Base-by-base conservation (phyloP, 2,329 filamentous ascomycete species). In the Xylariaceae sp. region DNA sequence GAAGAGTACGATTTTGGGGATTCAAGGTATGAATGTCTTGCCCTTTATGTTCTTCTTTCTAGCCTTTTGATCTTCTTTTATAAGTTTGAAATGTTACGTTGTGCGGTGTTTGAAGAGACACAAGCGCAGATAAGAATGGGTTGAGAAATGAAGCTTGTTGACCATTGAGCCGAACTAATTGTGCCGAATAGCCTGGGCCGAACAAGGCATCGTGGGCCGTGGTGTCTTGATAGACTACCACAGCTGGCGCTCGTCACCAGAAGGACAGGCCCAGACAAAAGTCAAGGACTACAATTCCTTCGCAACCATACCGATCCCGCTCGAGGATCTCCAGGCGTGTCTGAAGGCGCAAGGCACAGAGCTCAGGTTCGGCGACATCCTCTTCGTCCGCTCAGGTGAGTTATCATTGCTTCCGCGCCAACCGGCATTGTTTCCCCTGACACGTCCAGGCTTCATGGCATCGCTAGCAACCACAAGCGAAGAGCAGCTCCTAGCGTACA, bases 201-300 rank as follows among this genome's bases (percentile, higher is more conserved):
- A 79, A 53, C 63, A 75, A 46, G 80, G 80, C 12, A 82, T 84
- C 49, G 78, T 80, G 1, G 80, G 80, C 6, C 70, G 80, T 0
- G 80, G 78, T 3, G 70, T 83, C 2, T 64, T 83, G 21, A 63
- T 83, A 30, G 80, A 83, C 62, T 77, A 78, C 57, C 74, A 77
- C 64, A 64, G 67, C 58, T 80, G 76, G 76, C 68, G 73, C 6
- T 61, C 44, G 8, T 54, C 58, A 5, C 44, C 53, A 3, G 53
- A 58, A 26, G 58, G 58, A 13, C 53, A 71, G 22, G 67, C 71
- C 9, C 70, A 77, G 36, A 61, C 67, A 12, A 55, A 64, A 40
- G 50, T 61, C 43, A 56, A 60, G n/a, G 47, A 64, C 18, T 71
- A 64, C 65, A 66, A 66, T 61, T 66, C 54, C 58, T 76, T 66